Conservation (phyloP, 2,329 filamentous ascomycete species). For the Nothomitra cinnamomea region DNA sequence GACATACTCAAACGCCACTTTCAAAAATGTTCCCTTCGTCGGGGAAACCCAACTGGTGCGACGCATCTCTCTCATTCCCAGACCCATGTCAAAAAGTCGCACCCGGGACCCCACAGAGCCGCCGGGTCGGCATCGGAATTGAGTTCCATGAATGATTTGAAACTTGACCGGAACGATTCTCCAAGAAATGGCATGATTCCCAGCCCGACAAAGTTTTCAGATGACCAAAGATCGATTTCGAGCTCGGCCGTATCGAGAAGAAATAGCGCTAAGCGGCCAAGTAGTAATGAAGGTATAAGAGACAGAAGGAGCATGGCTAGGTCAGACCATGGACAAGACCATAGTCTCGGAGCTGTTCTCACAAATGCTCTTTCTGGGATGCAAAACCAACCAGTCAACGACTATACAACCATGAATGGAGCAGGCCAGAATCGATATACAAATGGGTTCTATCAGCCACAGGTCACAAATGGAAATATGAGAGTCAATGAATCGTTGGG, state of each 20-base stretch:
- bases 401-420: neutral
- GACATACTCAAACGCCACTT: constrained; percentile 98
- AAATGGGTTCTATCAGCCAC: neutral
- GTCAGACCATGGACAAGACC: constrained; percentile 35
- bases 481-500: neutral
- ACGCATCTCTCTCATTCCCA: constrained; percentile 89
- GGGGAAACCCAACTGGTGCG: constrained; percentile 87
- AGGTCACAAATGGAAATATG: neutral
- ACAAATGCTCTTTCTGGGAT: neutral
- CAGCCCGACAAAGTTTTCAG: neutral
- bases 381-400: too few species aligned
- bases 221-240: neutral
- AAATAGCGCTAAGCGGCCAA: neutral
- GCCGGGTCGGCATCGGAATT: neutral
- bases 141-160: neutral
- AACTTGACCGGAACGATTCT: neutral
- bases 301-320: constrained; percentile 32
- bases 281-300: constrained; percentile 31
- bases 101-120: constrained; percentile 39
- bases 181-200: neutral
- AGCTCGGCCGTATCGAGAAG: neutral
- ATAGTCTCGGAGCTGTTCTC: neutral
- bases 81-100: constrained; percentile 65
- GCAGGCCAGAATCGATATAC: neutral
- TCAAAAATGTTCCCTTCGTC: constrained; percentile 93